A percentile compares a stretch with the other conserved stretches of the same genome.
Evolutionary conservation across 805 yeast species (phyloP).

Genomic region (Scheffersomyces coipomensis): DNA sequence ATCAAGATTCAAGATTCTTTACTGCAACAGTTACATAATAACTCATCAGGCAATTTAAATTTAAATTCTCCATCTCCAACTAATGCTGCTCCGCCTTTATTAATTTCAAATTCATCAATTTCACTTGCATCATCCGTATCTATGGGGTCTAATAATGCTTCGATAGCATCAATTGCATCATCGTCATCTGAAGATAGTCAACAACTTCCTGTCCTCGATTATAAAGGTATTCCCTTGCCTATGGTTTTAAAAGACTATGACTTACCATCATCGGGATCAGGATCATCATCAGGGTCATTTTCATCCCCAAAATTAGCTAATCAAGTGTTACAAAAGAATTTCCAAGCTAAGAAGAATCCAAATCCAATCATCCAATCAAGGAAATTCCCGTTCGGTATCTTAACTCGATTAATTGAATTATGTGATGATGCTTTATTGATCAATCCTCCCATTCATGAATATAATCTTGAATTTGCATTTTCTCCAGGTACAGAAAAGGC

Average conservation of each 20-base stretch:
- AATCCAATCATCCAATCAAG: constrained; percentile 41
- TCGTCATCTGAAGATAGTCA: constrained; percentile 12
- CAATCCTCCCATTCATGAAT: constrained; percentile 50
- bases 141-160: constrained; percentile 11
- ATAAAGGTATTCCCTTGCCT: constrained; percentile 59
- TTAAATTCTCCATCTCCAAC: constrained; percentile 25
- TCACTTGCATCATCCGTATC: constrained; percentile 10
- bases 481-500: constrained; percentile 66
- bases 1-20: constrained; percentile 42
- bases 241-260: constrained; percentile 3
- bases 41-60: constrained; percentile 1
- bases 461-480: constrained; percentile 26
- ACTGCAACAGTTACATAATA: constrained; percentile 14
- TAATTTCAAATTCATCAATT: constrained; percentile 4
- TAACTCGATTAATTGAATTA: constrained; percentile 56
- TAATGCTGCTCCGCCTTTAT: constrained; percentile 10
- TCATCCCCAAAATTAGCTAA: constrained; percentile 18
- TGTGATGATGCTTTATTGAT: constrained; percentile 74
- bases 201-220: constrained; percentile 33
- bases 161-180: constrained; percentile 16
- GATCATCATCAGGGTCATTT: neutral
- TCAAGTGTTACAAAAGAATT: constrained; percentile 11
- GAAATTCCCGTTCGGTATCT: constrained; percentile 63
- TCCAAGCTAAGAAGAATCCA: constrained; percentile 11
- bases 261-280: neutral